Conservation (phyloP, 176 grass and related monocot genomes). For the Aechmea fasciata region DNA sequence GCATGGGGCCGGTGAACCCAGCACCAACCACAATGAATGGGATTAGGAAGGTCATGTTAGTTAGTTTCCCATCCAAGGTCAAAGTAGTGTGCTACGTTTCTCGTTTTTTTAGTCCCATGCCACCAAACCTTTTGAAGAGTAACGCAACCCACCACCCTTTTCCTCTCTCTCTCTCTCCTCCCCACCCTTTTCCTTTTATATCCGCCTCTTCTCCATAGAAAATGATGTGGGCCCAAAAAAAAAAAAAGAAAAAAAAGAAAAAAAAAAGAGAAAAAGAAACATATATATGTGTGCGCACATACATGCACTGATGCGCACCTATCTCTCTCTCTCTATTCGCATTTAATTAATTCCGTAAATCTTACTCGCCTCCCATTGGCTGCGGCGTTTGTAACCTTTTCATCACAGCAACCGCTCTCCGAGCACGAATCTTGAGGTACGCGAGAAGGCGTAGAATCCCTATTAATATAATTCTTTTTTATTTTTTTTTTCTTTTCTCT, state of each 20-base stretch:
- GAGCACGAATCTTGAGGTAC: background rate
- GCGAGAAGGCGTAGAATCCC: background rate
- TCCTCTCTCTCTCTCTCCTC: background rate
- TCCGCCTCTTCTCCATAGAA: too few relatives aligned
- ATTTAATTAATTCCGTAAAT: background rate
- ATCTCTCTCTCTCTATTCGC: background rate
- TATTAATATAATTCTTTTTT: background rate
- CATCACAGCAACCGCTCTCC: background rate
- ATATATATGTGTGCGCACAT: too few relatives aligned
- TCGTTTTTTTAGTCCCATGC: background rate
- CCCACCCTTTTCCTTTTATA: background rate
- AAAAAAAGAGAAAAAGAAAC: too few relatives aligned
- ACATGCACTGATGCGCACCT: too few relatives aligned
- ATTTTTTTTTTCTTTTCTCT: too few relatives aligned
- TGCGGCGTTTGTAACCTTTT: background rate
- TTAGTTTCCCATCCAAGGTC: too few relatives aligned
- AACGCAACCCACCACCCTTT: background rate
- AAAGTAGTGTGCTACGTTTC: background rate
- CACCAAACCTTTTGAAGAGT: conserved; percentile 5
- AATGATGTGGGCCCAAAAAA: too few relatives aligned
- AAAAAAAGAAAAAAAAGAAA: too few relatives aligned
- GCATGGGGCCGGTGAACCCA: too few relatives aligned
- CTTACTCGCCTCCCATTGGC: background rate
- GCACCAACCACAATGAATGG: too few relatives aligned
- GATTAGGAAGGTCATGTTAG: too few relatives aligned